Evolutionary conservation across 208 protist genomes (phyloP).

Genomic region (Lotmaria passim): DNA sequence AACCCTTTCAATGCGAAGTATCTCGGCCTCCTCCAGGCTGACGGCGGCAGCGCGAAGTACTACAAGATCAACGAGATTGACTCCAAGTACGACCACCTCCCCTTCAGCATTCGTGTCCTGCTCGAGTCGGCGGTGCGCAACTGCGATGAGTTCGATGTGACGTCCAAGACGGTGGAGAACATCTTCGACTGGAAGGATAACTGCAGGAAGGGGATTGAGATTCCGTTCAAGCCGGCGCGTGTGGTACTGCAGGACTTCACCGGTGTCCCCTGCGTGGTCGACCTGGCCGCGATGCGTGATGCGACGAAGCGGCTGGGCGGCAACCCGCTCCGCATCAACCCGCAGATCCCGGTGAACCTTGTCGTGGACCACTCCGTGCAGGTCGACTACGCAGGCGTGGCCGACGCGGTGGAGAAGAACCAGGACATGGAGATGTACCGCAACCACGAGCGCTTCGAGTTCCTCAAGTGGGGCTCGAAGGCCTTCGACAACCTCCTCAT

Average conservation of each 20-base stretch:
- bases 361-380: slow-evolving; percentile 97
- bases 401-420: slow-evolving; percentile 89
- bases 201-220: slow-evolving; percentile 91
- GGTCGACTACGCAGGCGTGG: slow-evolving; percentile 83
- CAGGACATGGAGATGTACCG: slow-evolving; percentile 95
- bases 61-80: slow-evolving; percentile 90
- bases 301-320: slow-evolving; percentile 92
- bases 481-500: slow-evolving; percentile 96
- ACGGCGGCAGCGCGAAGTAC: slow-evolving; percentile 65
- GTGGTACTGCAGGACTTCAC: slow-evolving; percentile 97
- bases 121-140: slow-evolving; percentile 96
- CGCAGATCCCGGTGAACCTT: slow-evolving; percentile 96
- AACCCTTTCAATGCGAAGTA: slow-evolving; percentile 85
- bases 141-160: slow-evolving; percentile 95
- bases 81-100: slow-evolving; percentile 82
- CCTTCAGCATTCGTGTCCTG: slow-evolving; percentile 96
- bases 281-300: slow-evolving; percentile 97
- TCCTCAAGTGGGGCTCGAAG: slow-evolving; percentile 97
- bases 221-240: slow-evolving; percentile 96
- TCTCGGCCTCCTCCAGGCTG: slow-evolving; percentile 58
- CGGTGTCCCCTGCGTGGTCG: slow-evolving; percentile 96
- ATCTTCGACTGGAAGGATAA: slow-evolving; percentile 95
- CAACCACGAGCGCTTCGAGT: slow-evolving; percentile 96
- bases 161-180: slow-evolving; percentile 89
- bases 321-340: slow-evolving; percentile 93